These are phyloP conservation scores for Diaporthe capsici DNA, from an alignment of 2,329 filamentous ascomycete genomes.

Conservation along the genomic window DNA sequence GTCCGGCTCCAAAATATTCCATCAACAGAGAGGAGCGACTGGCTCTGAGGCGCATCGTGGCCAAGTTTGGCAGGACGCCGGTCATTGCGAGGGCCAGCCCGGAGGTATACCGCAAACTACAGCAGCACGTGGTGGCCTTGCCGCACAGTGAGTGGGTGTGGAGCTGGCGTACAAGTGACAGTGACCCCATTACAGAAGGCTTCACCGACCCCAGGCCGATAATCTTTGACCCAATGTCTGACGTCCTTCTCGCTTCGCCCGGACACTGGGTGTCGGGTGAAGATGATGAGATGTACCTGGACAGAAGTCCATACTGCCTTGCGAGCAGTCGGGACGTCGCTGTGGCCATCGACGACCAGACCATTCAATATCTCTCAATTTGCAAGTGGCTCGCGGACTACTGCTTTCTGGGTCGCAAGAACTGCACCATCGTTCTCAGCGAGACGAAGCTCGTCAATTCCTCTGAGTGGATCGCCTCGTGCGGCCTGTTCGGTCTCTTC, in stretches of 20 bases:
- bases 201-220: not conserved
- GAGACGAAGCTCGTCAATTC: not conserved
- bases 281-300: not conserved
- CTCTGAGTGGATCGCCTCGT: not conserved
- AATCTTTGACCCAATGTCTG: not conserved
- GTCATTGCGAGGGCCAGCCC: not conserved
- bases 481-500: not conserved
- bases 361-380: rapidly evolving
- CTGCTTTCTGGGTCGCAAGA: not conserved
- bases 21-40: not conserved
- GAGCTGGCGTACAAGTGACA: not conserved
- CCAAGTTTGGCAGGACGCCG: not conserved
- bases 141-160: not conserved
- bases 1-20: not conserved
- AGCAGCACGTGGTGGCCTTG: not conserved
- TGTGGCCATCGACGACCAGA: not conserved
- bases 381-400: too few species aligned
- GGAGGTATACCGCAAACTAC: not conserved
- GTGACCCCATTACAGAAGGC: rapidly evolving
- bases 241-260: not conserved
- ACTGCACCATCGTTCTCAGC: not conserved
- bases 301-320: not conserved
- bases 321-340: not conserved
- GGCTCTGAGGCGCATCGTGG: not conserved
- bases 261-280: too few species aligned